Evolutionary conservation across 441 rosid genomes (phyloP).

Genomic region (Adansonia grandidieri): DNA sequence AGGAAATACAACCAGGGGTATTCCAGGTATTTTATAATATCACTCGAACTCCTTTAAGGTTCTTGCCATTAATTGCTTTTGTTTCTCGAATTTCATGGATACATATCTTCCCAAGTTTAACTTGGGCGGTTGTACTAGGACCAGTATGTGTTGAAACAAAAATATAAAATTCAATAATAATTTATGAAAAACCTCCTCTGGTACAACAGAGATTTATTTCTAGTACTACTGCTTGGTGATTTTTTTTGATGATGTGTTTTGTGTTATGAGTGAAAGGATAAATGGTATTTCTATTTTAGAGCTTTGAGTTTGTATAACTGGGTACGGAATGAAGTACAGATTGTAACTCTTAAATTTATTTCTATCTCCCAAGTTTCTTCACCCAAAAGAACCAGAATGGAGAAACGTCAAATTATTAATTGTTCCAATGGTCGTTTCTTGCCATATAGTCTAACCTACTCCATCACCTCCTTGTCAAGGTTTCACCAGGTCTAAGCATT

Average conservation of each 20-base stretch:
- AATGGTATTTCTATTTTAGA: not conserved
- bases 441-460: not conserved
- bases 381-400: not conserved
- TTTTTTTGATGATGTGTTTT: not conserved
- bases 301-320: not conserved
- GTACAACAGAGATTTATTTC: not conserved
- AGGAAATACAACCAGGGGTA: constrained; percentile 86
- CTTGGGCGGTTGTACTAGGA: not conserved
- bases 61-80: not conserved
- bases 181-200: not conserved
- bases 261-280: not conserved
- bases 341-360: not conserved
- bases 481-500: not conserved
- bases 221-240: not conserved
- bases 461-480: not conserved
- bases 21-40: constrained; percentile 69
- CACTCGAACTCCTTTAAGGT: not conserved
- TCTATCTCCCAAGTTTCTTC: not conserved
- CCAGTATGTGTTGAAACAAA: not conserved
- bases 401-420: not conserved
- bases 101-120: constrained; percentile 5
- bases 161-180: not conserved
- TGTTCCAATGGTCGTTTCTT: not conserved
- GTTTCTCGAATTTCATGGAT: constrained; percentile 19
- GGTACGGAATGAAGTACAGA: not conserved